Evolutionary conservation across 345 rosid species (phyloP).

Genomic region (Hibiscus syriacus): DNA sequence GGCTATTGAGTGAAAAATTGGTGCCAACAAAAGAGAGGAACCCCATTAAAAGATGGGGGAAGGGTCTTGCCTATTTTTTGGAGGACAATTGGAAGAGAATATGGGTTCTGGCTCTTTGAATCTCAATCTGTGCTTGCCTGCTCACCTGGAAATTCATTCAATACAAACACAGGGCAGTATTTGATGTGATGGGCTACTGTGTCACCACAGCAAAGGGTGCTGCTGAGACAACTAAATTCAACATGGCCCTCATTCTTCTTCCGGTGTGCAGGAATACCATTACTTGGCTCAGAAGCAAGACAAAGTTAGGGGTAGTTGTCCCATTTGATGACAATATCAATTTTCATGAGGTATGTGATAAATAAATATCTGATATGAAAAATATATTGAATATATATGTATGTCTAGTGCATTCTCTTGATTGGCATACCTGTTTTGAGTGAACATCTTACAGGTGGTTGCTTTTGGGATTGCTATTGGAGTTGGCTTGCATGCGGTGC

Average conservation of each 20-base stretch:
- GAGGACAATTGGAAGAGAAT: constrained; percentile 79
- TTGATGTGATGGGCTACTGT: constrained; percentile 65
- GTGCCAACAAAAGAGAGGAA: constrained; percentile 60
- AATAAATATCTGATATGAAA: neutral
- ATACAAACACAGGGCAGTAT: constrained; percentile 51
- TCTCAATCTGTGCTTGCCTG: constrained; percentile 48
- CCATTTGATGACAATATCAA: constrained; percentile 83
- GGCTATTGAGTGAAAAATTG: constrained; percentile 61
- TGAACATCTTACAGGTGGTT: constrained; percentile 29
- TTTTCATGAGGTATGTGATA: constrained; percentile 49
- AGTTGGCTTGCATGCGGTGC: constrained; percentile 48
- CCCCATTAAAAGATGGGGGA: constrained; percentile 41
- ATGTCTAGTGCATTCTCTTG: neutral
- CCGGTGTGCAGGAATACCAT: constrained; percentile 77
- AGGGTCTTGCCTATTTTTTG: constrained; percentile 35
- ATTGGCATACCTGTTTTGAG: neutral
- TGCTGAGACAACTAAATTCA: constrained; percentile 70
- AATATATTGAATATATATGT: neutral
- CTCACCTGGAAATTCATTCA: constrained; percentile 79
- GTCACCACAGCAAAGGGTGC: constrained; percentile 74
- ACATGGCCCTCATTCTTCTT: constrained; percentile 76
- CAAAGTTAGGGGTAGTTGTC: constrained; percentile 42
- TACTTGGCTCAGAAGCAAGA: constrained; percentile 66
- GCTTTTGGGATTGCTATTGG: constrained; percentile 65
- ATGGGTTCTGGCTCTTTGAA: constrained; percentile 66